A percentile compares a stretch with the other conserved stretches of the same genome.
These are phyloP conservation scores for Geoglossum glabrum DNA, from an alignment of 495 filamentous ascomycete genomes.

Conservation along the genomic window DNA sequence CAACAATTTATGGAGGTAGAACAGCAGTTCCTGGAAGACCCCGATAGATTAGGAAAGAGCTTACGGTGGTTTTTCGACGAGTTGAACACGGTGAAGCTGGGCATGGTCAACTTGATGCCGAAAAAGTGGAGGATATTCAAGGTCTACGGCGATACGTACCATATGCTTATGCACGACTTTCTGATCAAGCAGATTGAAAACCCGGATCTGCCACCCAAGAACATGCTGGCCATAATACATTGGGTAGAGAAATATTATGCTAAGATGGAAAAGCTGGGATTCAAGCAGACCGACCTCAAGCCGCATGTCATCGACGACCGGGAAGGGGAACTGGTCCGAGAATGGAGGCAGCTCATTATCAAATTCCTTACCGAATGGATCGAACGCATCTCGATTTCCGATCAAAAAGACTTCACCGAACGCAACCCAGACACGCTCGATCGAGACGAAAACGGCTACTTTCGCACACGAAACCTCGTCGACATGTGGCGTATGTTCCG, in stretches of 20 bases:
- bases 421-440: constrained; percentile 63
- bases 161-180: constrained; percentile 86
- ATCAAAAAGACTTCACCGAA: constrained; percentile 57
- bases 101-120: constrained; percentile 75
- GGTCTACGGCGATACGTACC: constrained; percentile 77
- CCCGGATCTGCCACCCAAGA: constrained; percentile 49
- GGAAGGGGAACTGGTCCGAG: constrained; percentile 70
- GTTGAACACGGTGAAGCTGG: constrained; percentile 71
- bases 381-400: constrained; percentile 64
- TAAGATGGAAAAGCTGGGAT: constrained; percentile 82
- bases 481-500: constrained; percentile 96
- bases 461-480: constrained; percentile 72
- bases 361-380: constrained; percentile 95
- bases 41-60: constrained; percentile 63
- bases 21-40: constrained; percentile 59
- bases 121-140: constrained; percentile 95
- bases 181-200: constrained; percentile 65
- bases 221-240: constrained; percentile 76
- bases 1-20: constrained; percentile 54
- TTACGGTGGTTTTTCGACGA: constrained; percentile 96
- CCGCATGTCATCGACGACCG: constrained; percentile 77
- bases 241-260: constrained; percentile 92
- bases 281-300: constrained; percentile 45
- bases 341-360: constrained; percentile 88
- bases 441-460: constrained; percentile 64